A percentile compares a stretch with the other conserved stretches of the same genome.
Evolutionary conservation across 2,329 filamentous ascomycete genomes (phyloP).

Genomic region (Fusarium drepaniforme): DNA sequence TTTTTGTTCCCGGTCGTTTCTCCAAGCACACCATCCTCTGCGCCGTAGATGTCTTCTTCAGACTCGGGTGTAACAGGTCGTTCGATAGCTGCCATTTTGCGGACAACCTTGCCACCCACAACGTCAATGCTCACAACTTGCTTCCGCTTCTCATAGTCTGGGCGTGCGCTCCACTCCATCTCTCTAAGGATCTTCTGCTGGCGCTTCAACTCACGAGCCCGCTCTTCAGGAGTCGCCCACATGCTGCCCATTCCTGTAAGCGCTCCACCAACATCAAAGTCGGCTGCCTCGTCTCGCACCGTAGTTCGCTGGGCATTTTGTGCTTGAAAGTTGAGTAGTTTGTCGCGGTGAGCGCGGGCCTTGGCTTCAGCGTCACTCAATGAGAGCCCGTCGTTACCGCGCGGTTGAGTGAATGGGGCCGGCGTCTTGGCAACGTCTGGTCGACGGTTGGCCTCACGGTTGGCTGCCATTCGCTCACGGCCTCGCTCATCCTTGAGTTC

Average conservation of each 20-base stretch:
- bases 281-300: slow-evolving; percentile 85
- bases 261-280: slow-evolving; percentile 66
- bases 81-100: slow-evolving; percentile 75
- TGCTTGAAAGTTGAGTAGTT: slow-evolving; percentile 83
- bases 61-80: slow-evolving; percentile 65
- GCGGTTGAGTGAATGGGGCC: slow-evolving; percentile 68
- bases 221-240: slow-evolving; percentile 87
- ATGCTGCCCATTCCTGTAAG: slow-evolving; percentile 65
- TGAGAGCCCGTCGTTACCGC: slow-evolving; percentile 50
- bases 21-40: slow-evolving; percentile 45
- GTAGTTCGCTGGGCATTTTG: slow-evolving; percentile 88
- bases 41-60: slow-evolving; percentile 52
- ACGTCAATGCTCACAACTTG: slow-evolving; percentile 90
- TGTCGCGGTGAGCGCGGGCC: slow-evolving; percentile 84
- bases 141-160: slow-evolving; percentile 89
- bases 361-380: slow-evolving; percentile 72
- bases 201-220: slow-evolving; percentile 84
- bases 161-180: slow-evolving; percentile 86
- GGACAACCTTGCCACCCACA: slow-evolving; percentile 80
- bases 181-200: slow-evolving; percentile 88
- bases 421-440: slow-evolving; percentile 74
- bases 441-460: slow-evolving; percentile 77
- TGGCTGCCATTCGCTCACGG: slow-evolving; percentile 84
- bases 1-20: slow-evolving; percentile 52
- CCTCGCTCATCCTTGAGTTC: slow-evolving; percentile 88